Percentiles rank a stretch among this genome's conserved stretches.
These are phyloP conservation scores for Neurospora africana DNA, from an alignment of 495 filamentous ascomycete genomes.

Conservation along the genomic window DNA sequence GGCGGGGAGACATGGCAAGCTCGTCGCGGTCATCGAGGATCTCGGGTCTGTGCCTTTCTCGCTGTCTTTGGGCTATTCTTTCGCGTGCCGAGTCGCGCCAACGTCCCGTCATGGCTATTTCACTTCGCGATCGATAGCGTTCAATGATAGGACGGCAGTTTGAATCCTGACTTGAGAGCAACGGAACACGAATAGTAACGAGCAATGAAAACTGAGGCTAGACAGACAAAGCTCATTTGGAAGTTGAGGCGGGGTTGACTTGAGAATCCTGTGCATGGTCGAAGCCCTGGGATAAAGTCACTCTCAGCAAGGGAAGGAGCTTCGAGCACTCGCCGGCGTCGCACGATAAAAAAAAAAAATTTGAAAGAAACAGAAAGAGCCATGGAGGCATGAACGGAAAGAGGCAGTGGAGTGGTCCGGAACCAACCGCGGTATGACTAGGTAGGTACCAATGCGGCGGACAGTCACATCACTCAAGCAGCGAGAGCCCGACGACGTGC, in stretches of 20 bases:
- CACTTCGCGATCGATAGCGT: background rate
- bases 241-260: background rate
- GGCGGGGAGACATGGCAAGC: background rate
- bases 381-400: background rate
- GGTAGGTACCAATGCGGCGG: background rate
- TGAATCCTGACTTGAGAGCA: background rate
- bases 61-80: background rate
- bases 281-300: background rate
- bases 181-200: background rate
- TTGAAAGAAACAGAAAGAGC: background rate
- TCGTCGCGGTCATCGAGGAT: background rate
- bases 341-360: background rate
- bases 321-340: background rate
- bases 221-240: background rate
- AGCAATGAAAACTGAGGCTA: background rate
- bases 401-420: background rate
- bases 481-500: background rate
- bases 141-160: background rate
- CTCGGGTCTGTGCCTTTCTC: background rate
- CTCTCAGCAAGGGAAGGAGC: background rate
- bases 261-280: background rate
- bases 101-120: background rate
- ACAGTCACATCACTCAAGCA: background rate
- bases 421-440: background rate
- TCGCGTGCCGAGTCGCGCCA: background rate